These are phyloP conservation scores for Venturia effusa DNA, from an alignment of 2,329 filamentous ascomycete species.

Conservation along the genomic window DNA sequence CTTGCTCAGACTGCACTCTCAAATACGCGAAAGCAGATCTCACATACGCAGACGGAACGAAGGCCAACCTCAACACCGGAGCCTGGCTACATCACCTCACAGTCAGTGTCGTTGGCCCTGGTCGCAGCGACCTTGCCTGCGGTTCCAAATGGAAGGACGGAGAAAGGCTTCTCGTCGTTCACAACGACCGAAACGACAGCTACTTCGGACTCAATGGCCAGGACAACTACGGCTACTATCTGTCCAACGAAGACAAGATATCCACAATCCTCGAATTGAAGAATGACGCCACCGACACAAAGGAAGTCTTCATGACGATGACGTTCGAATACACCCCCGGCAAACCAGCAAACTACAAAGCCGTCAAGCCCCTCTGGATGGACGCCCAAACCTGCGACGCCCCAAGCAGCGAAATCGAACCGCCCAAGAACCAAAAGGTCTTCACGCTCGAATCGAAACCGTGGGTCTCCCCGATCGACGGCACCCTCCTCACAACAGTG, in stretches of 20 bases:
- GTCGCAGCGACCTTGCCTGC: constrained; percentile 8
- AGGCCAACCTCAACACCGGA: constrained; percentile 7
- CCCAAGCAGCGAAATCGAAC: neutral
- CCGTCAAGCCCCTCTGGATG: constrained; percentile 9
- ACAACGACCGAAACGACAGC: constrained; percentile 12
- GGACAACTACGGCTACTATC: constrained; percentile 10
- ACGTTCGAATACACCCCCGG: constrained; percentile 5
- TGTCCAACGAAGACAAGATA: constrained; percentile 9
- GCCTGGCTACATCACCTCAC: constrained; percentile 8
- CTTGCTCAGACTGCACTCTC: constrained; percentile 12
- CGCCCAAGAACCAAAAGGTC: constrained; percentile 4
- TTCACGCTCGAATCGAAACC: constrained; percentile 1
- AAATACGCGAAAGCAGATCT: constrained; percentile 9
- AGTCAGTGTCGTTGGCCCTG: constrained; percentile 4
- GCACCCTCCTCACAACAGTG: constrained; percentile 10
- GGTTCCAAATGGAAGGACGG: neutral
- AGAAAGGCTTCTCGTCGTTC: constrained; percentile 9
- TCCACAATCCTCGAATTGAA: constrained; percentile 5
- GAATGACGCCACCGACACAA: constrained; percentile 8
- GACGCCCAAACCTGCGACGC: constrained; percentile 9
- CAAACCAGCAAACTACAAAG: constrained; percentile 3
- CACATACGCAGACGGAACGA: constrained; percentile 2
- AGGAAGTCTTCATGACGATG: neutral
- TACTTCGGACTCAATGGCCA: constrained; percentile 2
- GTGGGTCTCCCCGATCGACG: constrained; percentile 7